phyloP scores from a whole-genome alignment of 2,329 filamentous ascomycete species.

The Waltergamsia citrina region DNA sequence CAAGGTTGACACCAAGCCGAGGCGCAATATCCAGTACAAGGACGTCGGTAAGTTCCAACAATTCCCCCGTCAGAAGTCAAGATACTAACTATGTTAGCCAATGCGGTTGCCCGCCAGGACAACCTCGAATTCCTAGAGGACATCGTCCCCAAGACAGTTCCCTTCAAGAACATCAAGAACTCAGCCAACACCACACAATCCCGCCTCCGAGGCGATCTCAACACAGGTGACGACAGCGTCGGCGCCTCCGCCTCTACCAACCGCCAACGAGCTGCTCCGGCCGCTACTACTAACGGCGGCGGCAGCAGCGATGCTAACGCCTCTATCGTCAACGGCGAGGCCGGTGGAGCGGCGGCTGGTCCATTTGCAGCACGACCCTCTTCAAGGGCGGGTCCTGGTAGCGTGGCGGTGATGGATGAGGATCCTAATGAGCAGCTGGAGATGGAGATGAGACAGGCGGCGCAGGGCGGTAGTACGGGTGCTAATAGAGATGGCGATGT shows the following conservation, averaged over 20 bases:
- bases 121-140: constrained; percentile 93
- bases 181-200: constrained; percentile 29
- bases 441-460: constrained; percentile 44
- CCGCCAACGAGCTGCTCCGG: constrained; percentile 15
- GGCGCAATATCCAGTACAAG: constrained; percentile 91
- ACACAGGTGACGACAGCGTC: constrained; percentile 13
- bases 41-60: constrained; percentile 59
- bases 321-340: constrained; percentile 18
- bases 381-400: constrained; percentile 15
- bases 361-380: constrained; percentile 5
- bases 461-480: constrained; percentile 16
- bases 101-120: constrained; percentile 77
- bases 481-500: constrained; percentile 42
- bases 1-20: constrained; percentile 83
- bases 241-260: constrained; percentile 8
- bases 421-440: constrained; percentile 45
- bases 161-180: constrained; percentile 71
- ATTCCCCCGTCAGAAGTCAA: background rate
- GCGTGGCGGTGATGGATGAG: constrained; percentile 7
- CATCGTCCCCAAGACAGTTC: constrained; percentile 76
- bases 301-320: background rate
- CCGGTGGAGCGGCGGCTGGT: background rate
- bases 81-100: constrained; percentile 42
- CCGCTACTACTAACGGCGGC: constrained; percentile 12
- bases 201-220: constrained; percentile 25